Evolutionary conservation across 2,329 filamentous ascomycete genomes (phyloP), one percentile per base, ranked within the genome.

Genomic region (Colletotrichum sojae): DNA sequence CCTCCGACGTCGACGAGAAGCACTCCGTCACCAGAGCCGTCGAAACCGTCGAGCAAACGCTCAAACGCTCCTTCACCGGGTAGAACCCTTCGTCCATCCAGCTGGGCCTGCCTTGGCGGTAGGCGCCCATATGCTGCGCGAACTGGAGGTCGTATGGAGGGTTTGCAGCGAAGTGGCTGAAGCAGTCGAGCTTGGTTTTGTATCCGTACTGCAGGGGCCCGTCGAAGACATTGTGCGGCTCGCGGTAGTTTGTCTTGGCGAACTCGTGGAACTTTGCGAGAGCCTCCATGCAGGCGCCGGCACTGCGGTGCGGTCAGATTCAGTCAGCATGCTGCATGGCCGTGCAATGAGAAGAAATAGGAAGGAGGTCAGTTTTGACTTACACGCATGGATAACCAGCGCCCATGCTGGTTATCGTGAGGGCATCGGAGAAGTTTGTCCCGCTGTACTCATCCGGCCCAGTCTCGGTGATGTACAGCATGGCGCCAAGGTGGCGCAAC

Each of bases 381-480:
- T 58, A 78, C 77, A 78, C 71, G 60, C 72, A 73, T 1, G 75
- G 71, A 22, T 83, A 83, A 1, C 78, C 77, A 10, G 75, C 76
- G 0, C 75, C 73, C 16, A 83, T 79, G 27, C 76, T 73, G 6
- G 76, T 74, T n/a, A 80, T 74, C 18, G 74, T 75, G 63, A 83
- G 71, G 0, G 79, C 75, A 18, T 74, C 78, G 45, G 76, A 74
- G 70, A 81, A 83, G 72, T 80, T 82, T 54, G 79, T 83, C 0
- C 76, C 72, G 67, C 73, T 72, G 70, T 82, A 84, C n/a, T 77
- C 75, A 40, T 83, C 79, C 0, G 67, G 55, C 0, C 73, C n/a
- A n/a, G 76, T 75, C 68, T 83, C 80, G 0, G 71, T 71, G 53
- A 83, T 73, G 68, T 83, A 81, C 0, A 81, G 79, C 78, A 82